Conservation (phyloP, 768 basidiomycete species). For the Boletus speciosus region DNA sequence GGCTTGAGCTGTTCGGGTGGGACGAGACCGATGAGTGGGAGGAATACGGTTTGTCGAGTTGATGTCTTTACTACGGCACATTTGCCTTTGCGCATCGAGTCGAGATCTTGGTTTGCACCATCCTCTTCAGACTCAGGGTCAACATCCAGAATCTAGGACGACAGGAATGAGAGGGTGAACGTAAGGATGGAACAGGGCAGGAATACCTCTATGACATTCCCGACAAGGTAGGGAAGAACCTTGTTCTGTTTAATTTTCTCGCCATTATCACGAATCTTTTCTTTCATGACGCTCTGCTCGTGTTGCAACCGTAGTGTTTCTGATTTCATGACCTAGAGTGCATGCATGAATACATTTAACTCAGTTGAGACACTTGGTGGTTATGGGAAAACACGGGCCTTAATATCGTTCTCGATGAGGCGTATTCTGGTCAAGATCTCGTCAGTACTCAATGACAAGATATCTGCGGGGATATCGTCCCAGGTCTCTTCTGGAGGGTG, state of each 20-base stretch:
- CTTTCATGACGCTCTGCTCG: slow-evolving; percentile 94
- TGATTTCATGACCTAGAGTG: slow-evolving; percentile 88
- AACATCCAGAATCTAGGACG: slow-evolving; percentile 79
- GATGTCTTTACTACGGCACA: slow-evolving; percentile 99
- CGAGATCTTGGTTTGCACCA: slow-evolving; percentile 92
- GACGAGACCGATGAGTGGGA: slow-evolving; percentile 96
- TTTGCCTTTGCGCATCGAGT: slow-evolving; percentile 96
- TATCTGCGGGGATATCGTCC: slow-evolving; percentile 90
- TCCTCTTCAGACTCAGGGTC: slow-evolving; percentile 92
- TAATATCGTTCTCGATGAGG: slow-evolving; percentile 95
- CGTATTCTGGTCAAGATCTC: slow-evolving; percentile 88
- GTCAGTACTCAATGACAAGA: slow-evolving; percentile 72
- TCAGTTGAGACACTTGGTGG: neutral
- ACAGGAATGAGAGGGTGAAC: slow-evolving; percentile 3
- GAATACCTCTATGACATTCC: slow-evolving; percentile 90
- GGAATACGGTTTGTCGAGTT: slow-evolving; percentile 96
- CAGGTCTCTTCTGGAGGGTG: slow-evolving; percentile 73
- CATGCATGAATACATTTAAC: neutral
- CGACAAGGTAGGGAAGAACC: slow-evolving; percentile 95
- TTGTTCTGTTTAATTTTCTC: slow-evolving; percentile 99
- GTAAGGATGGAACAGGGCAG: neutral
- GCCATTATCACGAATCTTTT: slow-evolving; percentile 96
- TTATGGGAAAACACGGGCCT: slow-evolving; percentile 45
- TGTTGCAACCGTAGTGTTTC: slow-evolving; percentile 90
- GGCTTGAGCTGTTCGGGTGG: slow-evolving; percentile 88